Percentiles rank a stretch among this genome's conserved stretches.
These are phyloP conservation scores for Amanita jacksonii DNA, from an alignment of 768 basidiomycete genomes.

Conservation along the genomic window DNA sequence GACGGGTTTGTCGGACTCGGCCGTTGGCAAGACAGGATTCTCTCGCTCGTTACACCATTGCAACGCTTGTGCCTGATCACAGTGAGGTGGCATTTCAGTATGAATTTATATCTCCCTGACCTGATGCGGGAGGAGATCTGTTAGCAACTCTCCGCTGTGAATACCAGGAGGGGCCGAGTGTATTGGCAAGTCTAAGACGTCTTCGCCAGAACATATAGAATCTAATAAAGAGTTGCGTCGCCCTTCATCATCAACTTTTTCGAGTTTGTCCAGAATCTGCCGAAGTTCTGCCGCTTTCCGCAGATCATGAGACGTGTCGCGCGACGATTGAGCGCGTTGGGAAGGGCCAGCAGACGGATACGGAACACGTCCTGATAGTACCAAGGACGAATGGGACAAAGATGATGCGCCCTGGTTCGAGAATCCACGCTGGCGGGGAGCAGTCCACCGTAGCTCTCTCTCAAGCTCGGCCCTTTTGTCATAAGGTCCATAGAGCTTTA, in stretches of 20 bases:
- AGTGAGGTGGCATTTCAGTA: not conserved
- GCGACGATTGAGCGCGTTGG: not conserved
- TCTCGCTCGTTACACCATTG: constrained; percentile 82
- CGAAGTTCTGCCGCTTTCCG: constrained; percentile 58
- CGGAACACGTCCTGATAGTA: too few relatives aligned
- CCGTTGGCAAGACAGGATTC: constrained; percentile 64
- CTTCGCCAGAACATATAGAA: constrained; percentile 54
- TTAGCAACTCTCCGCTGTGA: constrained; percentile 52
- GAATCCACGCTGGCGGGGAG: constrained; percentile 57
- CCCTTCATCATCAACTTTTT: constrained; percentile 71
- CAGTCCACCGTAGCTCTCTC: constrained; percentile 64
- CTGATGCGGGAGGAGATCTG: constrained; percentile 79
- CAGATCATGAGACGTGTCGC: constrained; percentile 26
- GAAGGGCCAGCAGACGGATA: constrained; percentile 1
- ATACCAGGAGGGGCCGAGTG: constrained; percentile 68
- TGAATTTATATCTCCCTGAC: constrained; percentile 23
- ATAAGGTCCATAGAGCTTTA: constrained; percentile 63
- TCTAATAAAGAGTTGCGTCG: constrained; percentile 66
- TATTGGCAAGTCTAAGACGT: constrained; percentile 61
- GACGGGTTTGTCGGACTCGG: constrained; percentile 59
- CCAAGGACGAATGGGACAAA: not conserved
- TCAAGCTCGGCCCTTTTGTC: constrained; percentile 55
- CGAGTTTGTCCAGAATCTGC: constrained; percentile 53
- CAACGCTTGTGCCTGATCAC: constrained; percentile 61
- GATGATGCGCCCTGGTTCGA: not conserved